Percentiles rank a stretch among this genome's conserved stretches.
phyloP scores from a whole-genome alignment of 306 rosid genomes.

The Gleditsia sinensis region DNA sequence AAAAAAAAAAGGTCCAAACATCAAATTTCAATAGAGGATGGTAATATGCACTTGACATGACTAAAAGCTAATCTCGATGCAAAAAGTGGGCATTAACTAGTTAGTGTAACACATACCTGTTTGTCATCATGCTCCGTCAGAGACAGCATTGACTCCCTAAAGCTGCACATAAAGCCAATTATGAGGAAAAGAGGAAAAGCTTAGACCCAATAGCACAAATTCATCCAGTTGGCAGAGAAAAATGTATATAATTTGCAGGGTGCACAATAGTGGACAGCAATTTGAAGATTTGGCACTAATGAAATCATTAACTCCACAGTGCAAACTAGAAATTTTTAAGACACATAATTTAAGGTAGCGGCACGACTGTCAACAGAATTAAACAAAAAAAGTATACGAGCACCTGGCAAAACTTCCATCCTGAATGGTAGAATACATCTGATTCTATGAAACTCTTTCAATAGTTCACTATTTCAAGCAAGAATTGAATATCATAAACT shows the following conservation, averaged over 20 bases:
- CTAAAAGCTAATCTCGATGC: conserved; percentile 1
- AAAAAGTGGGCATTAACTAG: background rate
- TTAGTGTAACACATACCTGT: conserved; percentile 58
- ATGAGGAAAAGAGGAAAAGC: conserved; percentile 36
- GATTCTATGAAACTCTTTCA: background rate
- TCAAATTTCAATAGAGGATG: background rate
- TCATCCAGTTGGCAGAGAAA: conserved; percentile 6
- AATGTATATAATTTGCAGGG: conserved; percentile 18
- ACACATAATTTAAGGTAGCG: background rate
- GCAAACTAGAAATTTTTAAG: conserved; percentile 9
- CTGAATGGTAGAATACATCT: background rate
- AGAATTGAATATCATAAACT: conserved; percentile 7
- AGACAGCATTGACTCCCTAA: conserved; percentile 81
- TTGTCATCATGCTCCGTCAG: conserved; percentile 95
- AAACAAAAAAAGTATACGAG: background rate
- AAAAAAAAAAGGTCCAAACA: background rate
- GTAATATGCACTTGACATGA: conserved; percentile 3
- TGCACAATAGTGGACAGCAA: background rate
- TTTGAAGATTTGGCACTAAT: conserved; percentile 15
- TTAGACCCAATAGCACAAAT: conserved; percentile 13
- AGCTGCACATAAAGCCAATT: conserved; percentile 61
- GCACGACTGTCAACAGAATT: background rate
- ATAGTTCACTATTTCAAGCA: conserved; percentile 17
- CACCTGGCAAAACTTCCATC: background rate
- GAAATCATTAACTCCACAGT: conserved; percentile 15